Percentiles rank a stretch among this genome's conserved stretches.
Conservation (phyloP, 2,329 filamentous ascomycete species). For the Emmonsia crescens region DNA sequence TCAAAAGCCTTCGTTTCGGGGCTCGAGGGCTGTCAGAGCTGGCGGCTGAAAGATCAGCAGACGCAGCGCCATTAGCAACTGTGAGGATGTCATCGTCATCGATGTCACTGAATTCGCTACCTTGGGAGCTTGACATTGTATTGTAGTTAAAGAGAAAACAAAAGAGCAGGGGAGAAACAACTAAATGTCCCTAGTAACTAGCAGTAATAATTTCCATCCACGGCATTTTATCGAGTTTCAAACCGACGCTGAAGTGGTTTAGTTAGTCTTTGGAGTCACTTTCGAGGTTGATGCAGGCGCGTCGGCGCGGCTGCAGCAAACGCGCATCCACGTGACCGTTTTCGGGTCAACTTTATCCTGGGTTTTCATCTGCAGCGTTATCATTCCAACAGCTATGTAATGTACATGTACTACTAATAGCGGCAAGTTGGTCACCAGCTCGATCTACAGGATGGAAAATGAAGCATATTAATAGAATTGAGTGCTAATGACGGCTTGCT, state of each 20-base stretch:
- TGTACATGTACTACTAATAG: too few relatives aligned
- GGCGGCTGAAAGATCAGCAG: neutral
- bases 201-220: neutral
- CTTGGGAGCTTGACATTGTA: conserved; percentile 22
- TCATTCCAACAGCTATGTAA: too few relatives aligned
- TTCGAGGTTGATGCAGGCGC: neutral
- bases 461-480: neutral
- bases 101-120: conserved; percentile 22
- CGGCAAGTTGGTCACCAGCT: neutral
- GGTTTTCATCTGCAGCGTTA: too few relatives aligned
- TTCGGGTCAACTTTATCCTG: too few relatives aligned
- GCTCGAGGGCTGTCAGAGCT: conserved; percentile 17
- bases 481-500: neutral
- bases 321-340: neutral
- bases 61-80: neutral
- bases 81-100: conserved; percentile 15
- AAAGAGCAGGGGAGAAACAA: neutral
- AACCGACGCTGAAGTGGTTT: neutral
- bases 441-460: neutral
- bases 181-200: neutral
- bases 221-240: neutral
- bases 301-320: neutral
- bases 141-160: conserved; percentile 2
- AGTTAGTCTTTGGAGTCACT: neutral
- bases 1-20: conserved; percentile 26